phyloP scores from a whole-genome alignment of 2,329 filamentous ascomycete genomes.

The Acarospora socialis region DNA sequence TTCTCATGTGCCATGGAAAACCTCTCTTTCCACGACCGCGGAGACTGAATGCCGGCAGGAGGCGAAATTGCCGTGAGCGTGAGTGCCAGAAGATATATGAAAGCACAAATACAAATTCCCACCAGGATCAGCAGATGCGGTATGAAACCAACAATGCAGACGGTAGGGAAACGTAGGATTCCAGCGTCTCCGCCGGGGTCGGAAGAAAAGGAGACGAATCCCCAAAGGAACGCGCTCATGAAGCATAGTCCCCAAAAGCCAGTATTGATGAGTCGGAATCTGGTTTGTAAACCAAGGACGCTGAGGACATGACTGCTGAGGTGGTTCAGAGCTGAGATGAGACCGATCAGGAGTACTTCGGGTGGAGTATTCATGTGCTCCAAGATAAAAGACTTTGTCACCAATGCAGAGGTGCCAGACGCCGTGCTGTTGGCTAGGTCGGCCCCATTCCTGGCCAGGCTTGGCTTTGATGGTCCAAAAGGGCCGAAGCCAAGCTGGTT shows the following conservation, averaged over 20 bases:
- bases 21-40: constrained; percentile 38
- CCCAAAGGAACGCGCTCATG: constrained; percentile 73
- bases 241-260: constrained; percentile 83
- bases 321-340: constrained; percentile 83
- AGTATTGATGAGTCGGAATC: constrained; percentile 71
- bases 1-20: constrained; percentile 64
- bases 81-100: constrained; percentile 67
- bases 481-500: constrained; percentile 61
- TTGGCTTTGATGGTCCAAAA: constrained; percentile 37
- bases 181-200: constrained; percentile 35
- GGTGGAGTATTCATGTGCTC: constrained; percentile 75
- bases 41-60: constrained; percentile 34
- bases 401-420: constrained; percentile 4
- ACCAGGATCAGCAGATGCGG: constrained; percentile 77
- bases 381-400: constrained; percentile 44
- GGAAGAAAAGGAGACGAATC: constrained; percentile 40
- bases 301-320: constrained; percentile 72
- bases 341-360: constrained; percentile 71
- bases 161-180: constrained; percentile 75
- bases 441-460: neutral
- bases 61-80: constrained; percentile 57
- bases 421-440: constrained; percentile 11
- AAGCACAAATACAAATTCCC: constrained; percentile 61
- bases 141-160: constrained; percentile 88
- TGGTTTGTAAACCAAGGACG: constrained; percentile 63